Evolutionary conservation across 2,329 filamentous ascomycete species (phyloP).

Genomic region (Alternaria viburni): DNA sequence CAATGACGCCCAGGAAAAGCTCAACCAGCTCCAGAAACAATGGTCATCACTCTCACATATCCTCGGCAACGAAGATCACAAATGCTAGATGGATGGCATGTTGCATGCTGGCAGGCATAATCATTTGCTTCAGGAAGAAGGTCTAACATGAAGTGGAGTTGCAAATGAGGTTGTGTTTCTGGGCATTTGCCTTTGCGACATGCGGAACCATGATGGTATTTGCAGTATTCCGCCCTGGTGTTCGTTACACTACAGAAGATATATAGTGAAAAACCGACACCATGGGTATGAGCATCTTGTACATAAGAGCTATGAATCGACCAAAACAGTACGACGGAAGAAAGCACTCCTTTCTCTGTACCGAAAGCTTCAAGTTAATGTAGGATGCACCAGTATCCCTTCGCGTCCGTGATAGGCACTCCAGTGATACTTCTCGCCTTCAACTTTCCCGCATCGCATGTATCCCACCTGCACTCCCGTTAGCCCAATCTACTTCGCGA

Average conservation of each 20-base stretch:
- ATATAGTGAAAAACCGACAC: accelerated
- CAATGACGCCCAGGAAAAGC: not conserved
- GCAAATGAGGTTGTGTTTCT: no score
- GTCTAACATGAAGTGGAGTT: no score
- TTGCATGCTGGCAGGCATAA: accelerated
- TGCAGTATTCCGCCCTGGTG: no score
- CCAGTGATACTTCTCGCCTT: not conserved
- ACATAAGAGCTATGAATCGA: not conserved
- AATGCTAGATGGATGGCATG: not conserved
- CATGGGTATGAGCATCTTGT: not conserved
- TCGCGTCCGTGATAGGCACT: not conserved
- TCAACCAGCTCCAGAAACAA: not conserved
- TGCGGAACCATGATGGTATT: no score
- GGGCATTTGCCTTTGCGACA: no score
- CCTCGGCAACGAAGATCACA: not conserved
- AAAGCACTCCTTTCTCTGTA: no score
- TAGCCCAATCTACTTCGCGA: not conserved
- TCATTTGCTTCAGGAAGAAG: accelerated
- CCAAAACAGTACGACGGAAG: not conserved
- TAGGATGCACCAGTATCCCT: not conserved
- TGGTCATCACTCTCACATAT: not conserved
- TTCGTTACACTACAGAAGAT: not conserved
- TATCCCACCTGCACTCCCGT: not conserved
- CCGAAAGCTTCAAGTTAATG: not conserved
- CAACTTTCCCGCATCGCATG: not conserved